Evolutionary conservation across 1,284 basidiomycete species (phyloP).

Genomic region (Coriolopsis trogii): DNA sequence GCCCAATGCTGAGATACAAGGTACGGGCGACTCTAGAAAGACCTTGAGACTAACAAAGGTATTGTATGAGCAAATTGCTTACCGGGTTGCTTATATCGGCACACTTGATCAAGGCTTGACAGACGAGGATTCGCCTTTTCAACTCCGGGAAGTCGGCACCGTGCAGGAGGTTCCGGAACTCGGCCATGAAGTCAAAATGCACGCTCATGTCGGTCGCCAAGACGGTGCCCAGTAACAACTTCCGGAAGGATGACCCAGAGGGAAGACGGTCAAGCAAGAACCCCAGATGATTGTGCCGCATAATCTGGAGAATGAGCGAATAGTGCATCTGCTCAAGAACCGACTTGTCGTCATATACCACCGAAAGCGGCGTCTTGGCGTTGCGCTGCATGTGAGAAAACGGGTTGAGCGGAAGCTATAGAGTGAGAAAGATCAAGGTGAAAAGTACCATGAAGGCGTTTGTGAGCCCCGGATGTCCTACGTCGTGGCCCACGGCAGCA

Average conservation of each 20-base stretch:
- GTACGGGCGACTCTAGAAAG: conserved; percentile 82
- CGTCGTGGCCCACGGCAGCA: conserved; percentile 94
- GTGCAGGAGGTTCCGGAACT: conserved; percentile 53
- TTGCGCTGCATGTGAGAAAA: conserved; percentile 68
- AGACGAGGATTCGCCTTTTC: conserved; percentile 72
- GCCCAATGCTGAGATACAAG: conserved; percentile 91
- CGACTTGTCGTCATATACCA: conserved; percentile 87
- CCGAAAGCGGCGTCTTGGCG: conserved; percentile 84
- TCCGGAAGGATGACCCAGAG: conserved; percentile 61
- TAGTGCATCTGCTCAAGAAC: conserved; percentile 94
- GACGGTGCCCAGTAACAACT: conserved; percentile 77
- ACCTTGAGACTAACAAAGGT: conserved; percentile 4
- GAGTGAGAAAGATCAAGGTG: not conserved
- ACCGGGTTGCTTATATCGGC: conserved; percentile 97
- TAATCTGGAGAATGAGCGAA: conserved; percentile 79
- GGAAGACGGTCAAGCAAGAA: conserved; percentile 58
- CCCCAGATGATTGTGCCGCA: conserved; percentile 81
- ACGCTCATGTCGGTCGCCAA: conserved; percentile 94
- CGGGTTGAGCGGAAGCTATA: not conserved
- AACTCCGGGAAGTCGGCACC: conserved; percentile 42
- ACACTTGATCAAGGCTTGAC: conserved; percentile 92
- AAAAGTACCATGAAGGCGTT: conserved; percentile 84
- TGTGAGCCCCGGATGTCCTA: conserved; percentile 91
- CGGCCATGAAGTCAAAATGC: conserved; percentile 82
- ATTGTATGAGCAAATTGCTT: conserved; percentile 30